Conservation (phyloP, 768 basidiomycete species). For the Amanita subjunquillea region DNA sequence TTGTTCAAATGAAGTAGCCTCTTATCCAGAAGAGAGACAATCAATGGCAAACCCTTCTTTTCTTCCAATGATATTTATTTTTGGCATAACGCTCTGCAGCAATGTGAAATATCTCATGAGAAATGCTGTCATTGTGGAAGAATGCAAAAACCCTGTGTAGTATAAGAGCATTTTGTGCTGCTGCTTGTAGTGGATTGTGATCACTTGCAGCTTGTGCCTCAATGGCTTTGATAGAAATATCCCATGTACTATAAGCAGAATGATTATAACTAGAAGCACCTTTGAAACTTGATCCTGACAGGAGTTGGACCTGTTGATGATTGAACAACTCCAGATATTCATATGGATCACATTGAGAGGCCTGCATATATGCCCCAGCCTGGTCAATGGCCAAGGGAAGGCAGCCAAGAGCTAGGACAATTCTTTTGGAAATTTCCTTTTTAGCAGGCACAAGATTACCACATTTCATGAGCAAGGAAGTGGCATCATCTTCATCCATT, state of each 20-base stretch:
- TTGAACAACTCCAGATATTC: conserved; percentile 8
- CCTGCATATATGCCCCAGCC: conserved; percentile 10
- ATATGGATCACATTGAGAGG: conserved; percentile 6
- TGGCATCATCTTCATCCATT: conserved; percentile 10
- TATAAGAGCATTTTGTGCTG: conserved; percentile 10
- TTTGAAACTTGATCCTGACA: conserved; percentile 4
- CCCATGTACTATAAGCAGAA: conserved; percentile 12
- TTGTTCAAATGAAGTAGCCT: background rate
- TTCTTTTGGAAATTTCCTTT: conserved; percentile 3
- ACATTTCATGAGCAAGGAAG: conserved; percentile 9
- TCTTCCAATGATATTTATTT: background rate
- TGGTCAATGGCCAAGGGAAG: conserved; percentile 11
- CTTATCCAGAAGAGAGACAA: background rate
- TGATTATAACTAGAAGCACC: conserved; percentile 10
- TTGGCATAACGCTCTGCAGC: conserved; percentile 2
- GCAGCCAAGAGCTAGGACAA: conserved; percentile 2
- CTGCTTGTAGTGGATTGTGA: background rate
- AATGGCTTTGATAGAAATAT: conserved; percentile 10
- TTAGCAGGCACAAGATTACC: background rate
- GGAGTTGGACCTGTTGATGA: conserved; percentile 2
- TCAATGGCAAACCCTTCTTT: background rate
- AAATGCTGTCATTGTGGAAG: conserved; percentile 11
- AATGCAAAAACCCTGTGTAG: conserved; percentile 10
- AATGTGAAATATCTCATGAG: conserved; percentile 7
- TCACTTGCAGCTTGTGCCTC: background rate